phyloP scores from a whole-genome alignment of 208 protist species.

The Wallacemonas rigidus region DNA sequence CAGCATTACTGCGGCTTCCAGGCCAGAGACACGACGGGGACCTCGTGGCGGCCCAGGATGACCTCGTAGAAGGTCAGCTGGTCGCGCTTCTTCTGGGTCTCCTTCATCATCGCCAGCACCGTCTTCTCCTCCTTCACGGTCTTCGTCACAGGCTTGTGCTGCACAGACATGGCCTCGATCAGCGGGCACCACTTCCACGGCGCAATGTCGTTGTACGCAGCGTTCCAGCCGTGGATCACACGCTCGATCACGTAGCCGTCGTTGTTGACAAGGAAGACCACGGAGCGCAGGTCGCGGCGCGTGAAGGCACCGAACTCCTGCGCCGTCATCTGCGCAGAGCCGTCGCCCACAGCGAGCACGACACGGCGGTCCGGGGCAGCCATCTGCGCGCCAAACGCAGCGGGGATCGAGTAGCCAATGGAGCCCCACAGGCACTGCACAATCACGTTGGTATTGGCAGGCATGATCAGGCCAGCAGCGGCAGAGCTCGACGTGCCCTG shows the following conservation, averaged over 20 bases:
- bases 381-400: constrained; percentile 44
- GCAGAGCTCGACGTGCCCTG: constrained; percentile 44
- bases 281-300: constrained; percentile 31
- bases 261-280: constrained; percentile 57
- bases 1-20: constrained; percentile 12
- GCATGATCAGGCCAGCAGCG: constrained; percentile 33
- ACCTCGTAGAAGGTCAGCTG: constrained; percentile 37
- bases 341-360: constrained; percentile 39
- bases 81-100: constrained; percentile 12
- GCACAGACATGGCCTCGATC: constrained; percentile 24
- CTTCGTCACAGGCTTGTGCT: constrained; percentile 13
- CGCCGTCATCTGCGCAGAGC: constrained; percentile 41
- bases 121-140: constrained; percentile 24
- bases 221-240: constrained; percentile 52
- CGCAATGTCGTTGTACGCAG: constrained; percentile 48
- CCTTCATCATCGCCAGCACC: constrained; percentile 15
- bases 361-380: constrained; percentile 36
- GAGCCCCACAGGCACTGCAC: constrained; percentile 43
- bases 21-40: constrained; percentile 34
- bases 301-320: constrained; percentile 49
- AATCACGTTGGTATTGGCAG: constrained; percentile 21
- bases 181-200: constrained; percentile 43
- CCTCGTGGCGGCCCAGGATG: constrained; percentile 41
- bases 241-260: constrained; percentile 54
- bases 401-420: constrained; percentile 48